Evolutionary conservation across 1,284 basidiomycete species (phyloP).

Genomic region (Phlebopus sp.): DNA sequence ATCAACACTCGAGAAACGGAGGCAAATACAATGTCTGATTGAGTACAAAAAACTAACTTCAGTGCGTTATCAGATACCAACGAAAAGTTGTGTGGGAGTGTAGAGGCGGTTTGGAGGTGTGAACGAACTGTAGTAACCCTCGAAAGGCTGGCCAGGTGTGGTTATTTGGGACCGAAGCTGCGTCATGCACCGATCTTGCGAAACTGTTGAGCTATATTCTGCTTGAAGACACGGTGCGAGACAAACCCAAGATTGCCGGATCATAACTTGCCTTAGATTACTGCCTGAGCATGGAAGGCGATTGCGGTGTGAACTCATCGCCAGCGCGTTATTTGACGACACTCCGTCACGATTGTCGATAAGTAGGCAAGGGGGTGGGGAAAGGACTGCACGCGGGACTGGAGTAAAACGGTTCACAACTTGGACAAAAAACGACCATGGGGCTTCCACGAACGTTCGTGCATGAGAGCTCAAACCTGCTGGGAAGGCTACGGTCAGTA

Average conservation of each 20-base stretch:
- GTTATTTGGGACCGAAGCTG: no score
- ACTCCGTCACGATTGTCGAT: not conserved
- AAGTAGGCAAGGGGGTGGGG: not conserved
- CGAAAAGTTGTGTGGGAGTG: not conserved
- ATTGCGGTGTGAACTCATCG: not conserved
- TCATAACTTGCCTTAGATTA: no score
- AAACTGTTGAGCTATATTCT: no score
- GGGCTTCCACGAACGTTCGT: slow-evolving; percentile 7
- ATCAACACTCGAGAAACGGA: slow-evolving; percentile 8
- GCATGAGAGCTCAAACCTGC: slow-evolving; percentile 1
- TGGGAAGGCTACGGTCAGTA: not conserved
- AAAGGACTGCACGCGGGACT: not conserved
- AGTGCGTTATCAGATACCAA: slow-evolving; percentile 1
- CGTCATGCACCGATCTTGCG: no score
- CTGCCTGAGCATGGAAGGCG: no score
- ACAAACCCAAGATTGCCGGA: not conserved
- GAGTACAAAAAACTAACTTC: not conserved
- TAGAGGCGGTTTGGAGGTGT: not conserved
- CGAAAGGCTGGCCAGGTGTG: no score
- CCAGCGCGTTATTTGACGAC: not conserved
- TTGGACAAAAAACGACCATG: not conserved
- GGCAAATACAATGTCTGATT: not conserved
- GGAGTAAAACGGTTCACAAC: not conserved
- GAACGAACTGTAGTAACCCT: no score
- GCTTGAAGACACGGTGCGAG: not conserved